Base-by-base conservation (phyloP, 2,329 filamentous ascomycete species). In the Fusarium pilosicola region DNA sequence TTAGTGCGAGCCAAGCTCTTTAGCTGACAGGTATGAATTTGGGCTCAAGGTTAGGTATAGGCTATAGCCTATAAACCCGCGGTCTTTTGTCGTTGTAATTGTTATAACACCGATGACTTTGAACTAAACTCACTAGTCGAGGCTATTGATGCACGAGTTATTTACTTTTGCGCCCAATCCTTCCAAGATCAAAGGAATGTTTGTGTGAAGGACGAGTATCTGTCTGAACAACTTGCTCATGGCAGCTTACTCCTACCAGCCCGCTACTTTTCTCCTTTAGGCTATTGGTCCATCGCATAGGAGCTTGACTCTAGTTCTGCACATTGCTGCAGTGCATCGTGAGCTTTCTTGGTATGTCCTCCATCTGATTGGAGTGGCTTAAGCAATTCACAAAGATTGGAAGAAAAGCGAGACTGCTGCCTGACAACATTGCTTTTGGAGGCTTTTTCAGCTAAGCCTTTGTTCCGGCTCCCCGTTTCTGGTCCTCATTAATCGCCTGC, bases 291-390 rank as follows among this genome's bases (percentile, higher is more conserved):
- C 26, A 8, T 14, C 20, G 14, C 5, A 12, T 13, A 1, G 14
- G 17, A 22, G n/a, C 32, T 38, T 38, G 56, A 38, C 24, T 36
- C 32, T 18, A 12, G 20, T 3, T 13, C 5, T 38, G 20, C 41
- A 36, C 32, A n/a, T 58, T n/a, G 44, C 22, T 49, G 20, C 24
- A 2, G 51, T 30, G 8, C 8, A 59, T 59, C 42, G 15, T 38
- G 41, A 24, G 8, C 17, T 24, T 36, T n/a, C 24, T 22, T 30
- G 24, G 22, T 2, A 32, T 7, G 13, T 1, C 38, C 54, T 34
- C 17, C 18, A 9, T 46, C 18, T 46, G 55, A 58, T 32, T 58
- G 55, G 55, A 55, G 51, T 55, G 51, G 36, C 34, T 55, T 14
- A 13, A 17, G 34, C 20, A n/a, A 3, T 6, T 28, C 0, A 14